These are phyloP conservation scores for Elaeagnus macrophylla DNA, from an alignment of 306 rosid species.

Conservation along the genomic window DNA sequence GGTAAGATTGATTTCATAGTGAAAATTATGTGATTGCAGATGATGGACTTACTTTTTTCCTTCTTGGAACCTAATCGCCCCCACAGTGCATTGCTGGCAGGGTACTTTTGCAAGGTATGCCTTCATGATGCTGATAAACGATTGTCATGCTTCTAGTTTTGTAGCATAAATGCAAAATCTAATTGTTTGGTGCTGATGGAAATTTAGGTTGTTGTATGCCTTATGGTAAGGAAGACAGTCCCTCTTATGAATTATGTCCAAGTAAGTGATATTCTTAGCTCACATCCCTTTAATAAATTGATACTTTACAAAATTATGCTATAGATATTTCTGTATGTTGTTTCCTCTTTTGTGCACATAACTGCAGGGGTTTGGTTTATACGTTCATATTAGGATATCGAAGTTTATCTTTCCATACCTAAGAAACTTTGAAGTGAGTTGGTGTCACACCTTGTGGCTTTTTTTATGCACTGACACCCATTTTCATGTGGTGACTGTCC, in stretches of 20 bases:
- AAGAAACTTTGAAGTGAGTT: too few species aligned
- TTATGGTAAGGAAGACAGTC: constrained; percentile 88
- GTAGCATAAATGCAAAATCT: neutral
- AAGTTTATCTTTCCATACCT: too few species aligned
- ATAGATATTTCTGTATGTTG: too few species aligned
- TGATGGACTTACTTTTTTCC: constrained; percentile 89
- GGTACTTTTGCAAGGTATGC: constrained; percentile 69
- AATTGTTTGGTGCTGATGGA: constrained; percentile 11
- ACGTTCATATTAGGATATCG: too few species aligned
- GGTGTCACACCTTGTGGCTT: too few species aligned
- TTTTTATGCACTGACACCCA: too few species aligned
- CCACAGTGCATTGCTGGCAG: constrained; percentile 77
- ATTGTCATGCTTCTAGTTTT: constrained; percentile 1
- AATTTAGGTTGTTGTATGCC: constrained; percentile 80
- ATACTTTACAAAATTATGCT: too few species aligned
- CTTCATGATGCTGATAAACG: neutral
- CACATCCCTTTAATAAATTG: neutral
- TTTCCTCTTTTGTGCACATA: too few species aligned
- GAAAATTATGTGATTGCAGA: constrained; percentile 40
- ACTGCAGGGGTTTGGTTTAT: too few species aligned
- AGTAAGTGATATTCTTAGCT: constrained; percentile 36
- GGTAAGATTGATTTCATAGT: constrained; percentile 11
- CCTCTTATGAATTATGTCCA: constrained; percentile 94
- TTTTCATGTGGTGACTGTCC: too few species aligned
- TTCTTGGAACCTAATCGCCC: constrained; percentile 81